Conservation (phyloP, 257 asterid genomes). For the Solanum paucissectum region DNA sequence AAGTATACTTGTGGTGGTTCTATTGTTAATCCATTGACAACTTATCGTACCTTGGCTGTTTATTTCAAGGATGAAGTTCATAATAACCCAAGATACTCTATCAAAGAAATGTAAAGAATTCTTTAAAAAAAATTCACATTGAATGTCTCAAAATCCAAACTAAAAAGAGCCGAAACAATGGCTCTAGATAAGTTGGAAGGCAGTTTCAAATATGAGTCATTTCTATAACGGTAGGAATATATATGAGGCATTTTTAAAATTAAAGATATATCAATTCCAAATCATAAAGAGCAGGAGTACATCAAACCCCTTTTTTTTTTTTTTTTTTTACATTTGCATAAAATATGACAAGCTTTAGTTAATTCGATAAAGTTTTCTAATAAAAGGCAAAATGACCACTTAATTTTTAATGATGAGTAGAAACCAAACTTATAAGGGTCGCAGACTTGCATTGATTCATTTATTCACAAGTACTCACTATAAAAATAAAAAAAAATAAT, state of each 20-base stretch:
- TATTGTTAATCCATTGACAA: not conserved
- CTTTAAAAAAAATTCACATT: not conserved
- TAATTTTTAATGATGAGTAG: not conserved
- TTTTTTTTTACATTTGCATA: no score
- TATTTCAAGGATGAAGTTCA: not conserved
- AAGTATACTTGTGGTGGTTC: not conserved
- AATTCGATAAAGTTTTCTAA: not conserved
- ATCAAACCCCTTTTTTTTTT: no score
- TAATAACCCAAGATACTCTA: not conserved
- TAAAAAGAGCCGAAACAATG: not conserved
- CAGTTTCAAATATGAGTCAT: not conserved
- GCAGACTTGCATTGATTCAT: no score
- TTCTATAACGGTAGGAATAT: not conserved
- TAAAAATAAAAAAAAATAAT: no score
- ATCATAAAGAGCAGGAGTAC: not conserved
- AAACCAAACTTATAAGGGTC: no score
- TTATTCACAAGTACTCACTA: no score
- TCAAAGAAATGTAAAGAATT: no score
- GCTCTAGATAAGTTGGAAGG: not conserved
- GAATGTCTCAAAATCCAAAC: not conserved
- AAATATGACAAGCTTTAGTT: not conserved
- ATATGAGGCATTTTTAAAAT: no score
- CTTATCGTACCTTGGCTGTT: not conserved
- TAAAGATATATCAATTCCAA: not conserved
- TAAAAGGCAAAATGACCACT: not conserved